Conservation (phyloP, 345 rosid species). For the Gossypium longicalyx region DNA sequence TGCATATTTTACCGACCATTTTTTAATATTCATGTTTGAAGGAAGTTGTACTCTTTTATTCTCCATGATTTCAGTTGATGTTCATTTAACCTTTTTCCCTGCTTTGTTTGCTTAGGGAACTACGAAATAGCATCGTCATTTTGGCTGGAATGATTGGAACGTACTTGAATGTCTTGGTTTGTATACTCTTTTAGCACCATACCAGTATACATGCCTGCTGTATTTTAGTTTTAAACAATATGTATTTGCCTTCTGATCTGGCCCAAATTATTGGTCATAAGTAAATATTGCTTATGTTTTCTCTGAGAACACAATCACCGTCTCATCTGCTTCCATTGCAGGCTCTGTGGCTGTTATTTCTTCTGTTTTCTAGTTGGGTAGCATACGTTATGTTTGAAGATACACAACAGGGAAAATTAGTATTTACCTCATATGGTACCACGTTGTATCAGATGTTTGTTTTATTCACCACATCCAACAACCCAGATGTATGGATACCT, state of each 20-base stretch:
- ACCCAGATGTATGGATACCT: conserved; percentile 98
- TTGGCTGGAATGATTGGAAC: conserved; percentile 90
- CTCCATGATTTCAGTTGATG: background rate
- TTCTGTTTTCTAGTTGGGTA: conserved; percentile 87
- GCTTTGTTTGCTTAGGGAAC: conserved; percentile 45
- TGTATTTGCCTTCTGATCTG: conserved; percentile 1
- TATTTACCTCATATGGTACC: conserved; percentile 70
- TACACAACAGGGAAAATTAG: conserved; percentile 66
- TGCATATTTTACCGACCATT: background rate
- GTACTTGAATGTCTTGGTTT: conserved; percentile 78
- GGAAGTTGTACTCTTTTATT: conserved; percentile 4
- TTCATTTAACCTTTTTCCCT: conserved; percentile 5
- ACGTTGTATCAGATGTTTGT: conserved; percentile 87
- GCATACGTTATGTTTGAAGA: conserved; percentile 97
- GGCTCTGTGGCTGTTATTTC: conserved; percentile 87
- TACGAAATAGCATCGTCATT: conserved; percentile 56
- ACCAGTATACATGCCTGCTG: background rate
- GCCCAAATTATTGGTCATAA: background rate
- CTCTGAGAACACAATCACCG: conserved; percentile 1
- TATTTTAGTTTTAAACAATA: background rate
- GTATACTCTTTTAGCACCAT: conserved; percentile 27
- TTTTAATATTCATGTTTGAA: background rate
- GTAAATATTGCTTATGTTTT: background rate
- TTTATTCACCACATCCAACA: conserved; percentile 93
- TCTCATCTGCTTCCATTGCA: conserved; percentile 39